Evolutionary conservation across 306 rosid species (phyloP), one percentile per base, ranked within the genome.

Genomic region (Glycyrrhiza uralensis): DNA sequence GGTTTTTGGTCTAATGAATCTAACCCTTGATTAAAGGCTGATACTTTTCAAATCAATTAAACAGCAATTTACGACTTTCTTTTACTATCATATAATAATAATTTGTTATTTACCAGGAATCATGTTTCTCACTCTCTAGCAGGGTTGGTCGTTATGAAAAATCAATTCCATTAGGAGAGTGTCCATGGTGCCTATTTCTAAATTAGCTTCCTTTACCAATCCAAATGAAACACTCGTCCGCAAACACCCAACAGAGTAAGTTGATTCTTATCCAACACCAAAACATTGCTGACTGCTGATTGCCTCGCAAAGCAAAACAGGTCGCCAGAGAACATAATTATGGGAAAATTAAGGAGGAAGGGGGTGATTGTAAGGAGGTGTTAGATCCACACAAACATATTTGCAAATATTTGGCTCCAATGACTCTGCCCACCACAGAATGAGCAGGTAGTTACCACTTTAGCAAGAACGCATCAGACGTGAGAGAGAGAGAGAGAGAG

Each of bases 31-130:
- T 69, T 59, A 68, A 65, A 38, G 39, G 63, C 8, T 51, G 6
- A 13, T 57, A 54, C 63, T 47, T 78, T 55, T 46, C 55, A 67
- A 61, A 68, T 77, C 35, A 78, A 78, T 14, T 4, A 71, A 50
- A n/a, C 17, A 28, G 14, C n/a, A 15, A 71, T 35, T 36, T 28
- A 36, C 35, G 32, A 58, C 63, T 67, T 68, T 26, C 8, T 49
- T 71, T 71, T 15, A 56, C 32, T 33, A 49, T 63, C 7, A 39
- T n/a, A 22, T 32, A 30, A 1, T 57, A 39, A 52, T 24, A 33
- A 24, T 13, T 24, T 57, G 46, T 42, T 35, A 22, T 17, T 2
- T 63, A 13, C 66, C 26, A 18, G 11, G 65, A 41, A 65, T 54
- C 74, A 29, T 9, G 54, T 59, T 68, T 28, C 70, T 23, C 54